A percentile compares a stretch with the other conserved stretches of the same genome.
These are phyloP conservation scores for Calonectria ilicicola DNA, from an alignment of 2,329 filamentous ascomycete genomes.

Conservation along the genomic window DNA sequence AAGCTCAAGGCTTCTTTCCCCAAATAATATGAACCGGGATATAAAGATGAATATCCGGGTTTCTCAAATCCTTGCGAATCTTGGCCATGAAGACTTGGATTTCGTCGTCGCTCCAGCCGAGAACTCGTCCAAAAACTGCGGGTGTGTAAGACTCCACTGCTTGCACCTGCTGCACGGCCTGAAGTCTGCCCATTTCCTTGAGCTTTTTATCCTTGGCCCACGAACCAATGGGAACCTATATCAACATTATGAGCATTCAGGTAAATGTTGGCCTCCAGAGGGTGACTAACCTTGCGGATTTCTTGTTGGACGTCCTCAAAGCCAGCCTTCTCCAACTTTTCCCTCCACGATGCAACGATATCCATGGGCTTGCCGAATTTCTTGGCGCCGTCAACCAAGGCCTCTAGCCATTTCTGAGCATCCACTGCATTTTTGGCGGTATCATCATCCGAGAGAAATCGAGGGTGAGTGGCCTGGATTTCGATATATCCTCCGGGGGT, in stretches of 20 bases:
- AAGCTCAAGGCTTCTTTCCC: conserved; percentile 22
- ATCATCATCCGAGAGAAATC: conserved; percentile 2
- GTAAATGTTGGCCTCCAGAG: background rate
- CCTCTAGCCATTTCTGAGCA: background rate
- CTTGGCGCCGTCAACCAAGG: background rate
- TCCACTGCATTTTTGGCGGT: background rate
- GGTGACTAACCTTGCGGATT: conserved; percentile 10
- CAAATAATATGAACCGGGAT: conserved; percentile 34
- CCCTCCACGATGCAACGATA: background rate
- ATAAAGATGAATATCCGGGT: conserved; percentile 33
- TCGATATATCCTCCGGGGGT: background rate
- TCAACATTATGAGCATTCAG: background rate
- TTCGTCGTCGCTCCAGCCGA: conserved; percentile 33
- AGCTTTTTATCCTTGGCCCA: conserved; percentile 29
- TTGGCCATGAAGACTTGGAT: conserved; percentile 36
- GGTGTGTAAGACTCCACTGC: conserved; percentile 33
- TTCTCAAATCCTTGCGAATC: conserved; percentile 32
- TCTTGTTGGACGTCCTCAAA: conserved; percentile 17
- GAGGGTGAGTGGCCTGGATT: background rate
- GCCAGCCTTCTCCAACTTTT: conserved; percentile 2
- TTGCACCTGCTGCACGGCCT: conserved; percentile 31
- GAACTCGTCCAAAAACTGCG: conserved; percentile 28
- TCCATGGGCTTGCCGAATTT: conserved; percentile 19
- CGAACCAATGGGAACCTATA: conserved; percentile 21
- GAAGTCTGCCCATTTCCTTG: conserved; percentile 31